phyloP scores from a whole-genome alignment of 257 asterid species.

The Scutellaria barbata region DNA sequence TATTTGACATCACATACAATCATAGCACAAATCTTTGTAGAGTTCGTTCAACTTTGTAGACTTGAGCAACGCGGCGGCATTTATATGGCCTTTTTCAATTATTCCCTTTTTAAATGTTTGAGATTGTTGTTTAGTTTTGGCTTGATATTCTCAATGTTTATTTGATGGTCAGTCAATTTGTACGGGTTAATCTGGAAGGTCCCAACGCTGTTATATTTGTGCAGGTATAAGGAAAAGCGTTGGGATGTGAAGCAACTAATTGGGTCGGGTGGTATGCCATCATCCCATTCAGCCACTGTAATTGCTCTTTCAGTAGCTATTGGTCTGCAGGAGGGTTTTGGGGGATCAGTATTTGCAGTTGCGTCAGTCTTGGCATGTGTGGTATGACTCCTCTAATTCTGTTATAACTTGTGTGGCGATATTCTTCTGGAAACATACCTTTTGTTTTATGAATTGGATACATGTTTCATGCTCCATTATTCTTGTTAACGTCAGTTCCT shows the following conservation, averaged over 20 bases:
- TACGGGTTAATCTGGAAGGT: background rate
- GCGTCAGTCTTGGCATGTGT: constrained; percentile 78
- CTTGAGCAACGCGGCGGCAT: background rate
- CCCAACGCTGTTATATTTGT: constrained; percentile 30
- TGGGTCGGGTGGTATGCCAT: constrained; percentile 96
- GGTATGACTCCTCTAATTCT: constrained; percentile 51
- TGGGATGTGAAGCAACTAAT: constrained; percentile 76
- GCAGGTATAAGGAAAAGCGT: constrained; percentile 79
- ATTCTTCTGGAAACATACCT: constrained; percentile 2
- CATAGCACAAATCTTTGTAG: constrained; percentile 19
- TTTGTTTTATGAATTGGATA: background rate
- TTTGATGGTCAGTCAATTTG: background rate
- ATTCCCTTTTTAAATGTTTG: background rate
- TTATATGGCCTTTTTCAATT: background rate
- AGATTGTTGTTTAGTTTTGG: background rate
- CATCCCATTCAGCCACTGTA: constrained; percentile 90
- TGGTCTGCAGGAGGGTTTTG: constrained; percentile 80
- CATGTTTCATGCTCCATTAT: background rate
- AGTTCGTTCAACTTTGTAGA: background rate
- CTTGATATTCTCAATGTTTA: background rate
- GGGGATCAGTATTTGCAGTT: constrained; percentile 67
- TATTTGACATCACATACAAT: background rate
- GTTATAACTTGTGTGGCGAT: background rate
- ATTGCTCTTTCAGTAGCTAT: constrained; percentile 75
- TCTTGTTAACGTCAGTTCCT: background rate